Base-by-base conservation (phyloP, 768 basidiomycete species). In the Panaeolus papilionaceus region DNA sequence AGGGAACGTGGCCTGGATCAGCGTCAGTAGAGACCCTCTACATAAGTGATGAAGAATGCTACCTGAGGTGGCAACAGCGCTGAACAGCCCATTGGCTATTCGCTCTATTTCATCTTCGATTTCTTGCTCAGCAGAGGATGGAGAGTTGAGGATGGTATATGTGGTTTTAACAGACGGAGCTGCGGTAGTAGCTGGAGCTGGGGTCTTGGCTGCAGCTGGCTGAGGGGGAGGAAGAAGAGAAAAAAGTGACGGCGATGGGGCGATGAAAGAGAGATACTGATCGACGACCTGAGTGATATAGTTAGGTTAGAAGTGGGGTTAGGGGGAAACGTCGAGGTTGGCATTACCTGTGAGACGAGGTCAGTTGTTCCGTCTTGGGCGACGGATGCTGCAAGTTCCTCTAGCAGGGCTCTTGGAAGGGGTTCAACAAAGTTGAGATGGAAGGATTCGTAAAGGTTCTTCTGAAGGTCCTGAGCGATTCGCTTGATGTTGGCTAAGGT, bases 361-460 rank as follows among this genome's bases (percentile, higher is more conserved):
- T 94, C 93, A 7, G 89, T 89, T 4, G 92, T 93, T 1, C 91
- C 93, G 73, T 93, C 92, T 62, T 88, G 85, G 0, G 98, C 95
- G 6, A 96, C 94, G 14, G 90, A 86, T 12, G 91, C 90, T 0
- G 98, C 97, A 23, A 99, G 86, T 77, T 99, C 97, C 79, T 99
- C 98, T 7, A 99, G 84, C 49, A 98, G 81, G 2, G 94, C 85
- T 64, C 97, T 88, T 8, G 96, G 89, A 4, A 99, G 82, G 2
- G 96, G 93, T 68, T 96, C 96, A 11, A 96, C 95, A 76, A 99
- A 99, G 77, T 96, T 97, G 70, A 99, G 83, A 77, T 98, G 92
- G 76, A 92, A 96, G 0, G 94, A 90, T 73, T 98, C 94, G 75
- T 99, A 99, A 54, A 98, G 85, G 33, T 85, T 84, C 75, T 95